phyloP scores from a whole-genome alignment of 2,329 filamentous ascomycete species.

The Nemania serpens region DNA sequence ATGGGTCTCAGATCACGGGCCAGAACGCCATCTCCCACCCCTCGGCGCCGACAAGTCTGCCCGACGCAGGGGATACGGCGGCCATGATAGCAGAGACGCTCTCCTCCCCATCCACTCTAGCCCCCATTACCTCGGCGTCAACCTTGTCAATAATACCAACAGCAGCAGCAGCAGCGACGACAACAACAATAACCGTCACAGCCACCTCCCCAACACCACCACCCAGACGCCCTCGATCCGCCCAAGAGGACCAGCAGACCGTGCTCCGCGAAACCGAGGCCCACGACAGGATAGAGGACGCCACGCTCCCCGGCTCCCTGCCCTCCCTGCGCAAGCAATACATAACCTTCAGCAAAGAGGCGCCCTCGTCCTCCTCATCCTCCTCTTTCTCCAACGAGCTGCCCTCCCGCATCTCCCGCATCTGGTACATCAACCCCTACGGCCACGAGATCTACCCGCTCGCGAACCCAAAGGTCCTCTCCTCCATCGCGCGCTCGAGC shows the following conservation, averaged over 20 bases:
- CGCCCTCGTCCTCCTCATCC: no score
- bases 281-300: conserved; percentile 75
- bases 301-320: conserved; percentile 79
- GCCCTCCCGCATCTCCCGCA: conserved; percentile 73
- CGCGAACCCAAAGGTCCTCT: conserved; percentile 79
- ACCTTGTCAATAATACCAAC: not conserved
- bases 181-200: conserved; percentile 21
- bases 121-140: not conserved
- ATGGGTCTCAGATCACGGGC: conserved; percentile 81
- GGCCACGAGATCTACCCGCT: conserved; percentile 91
- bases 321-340: conserved; percentile 80
- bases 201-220: conserved; percentile 23
- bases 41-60: conserved; percentile 63
- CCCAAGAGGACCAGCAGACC: conserved; percentile 5
- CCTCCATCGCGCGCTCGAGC: conserved; percentile 66
- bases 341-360: conserved; percentile 81
- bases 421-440: conserved; percentile 99
- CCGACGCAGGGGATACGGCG: conserved; percentile 34
- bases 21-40: conserved; percentile 94
- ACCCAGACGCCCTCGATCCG: conserved; percentile 25
- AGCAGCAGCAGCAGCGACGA: conserved; percentile 7
- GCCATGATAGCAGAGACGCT: conserved; percentile 22
- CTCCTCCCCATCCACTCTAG: not conserved
- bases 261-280: conserved; percentile 49
- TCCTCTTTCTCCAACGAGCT: conserved; percentile 59